Evolutionary conservation across 2,329 filamentous ascomycete genomes (phyloP).

Genomic region (Monosporascus sp.): DNA sequence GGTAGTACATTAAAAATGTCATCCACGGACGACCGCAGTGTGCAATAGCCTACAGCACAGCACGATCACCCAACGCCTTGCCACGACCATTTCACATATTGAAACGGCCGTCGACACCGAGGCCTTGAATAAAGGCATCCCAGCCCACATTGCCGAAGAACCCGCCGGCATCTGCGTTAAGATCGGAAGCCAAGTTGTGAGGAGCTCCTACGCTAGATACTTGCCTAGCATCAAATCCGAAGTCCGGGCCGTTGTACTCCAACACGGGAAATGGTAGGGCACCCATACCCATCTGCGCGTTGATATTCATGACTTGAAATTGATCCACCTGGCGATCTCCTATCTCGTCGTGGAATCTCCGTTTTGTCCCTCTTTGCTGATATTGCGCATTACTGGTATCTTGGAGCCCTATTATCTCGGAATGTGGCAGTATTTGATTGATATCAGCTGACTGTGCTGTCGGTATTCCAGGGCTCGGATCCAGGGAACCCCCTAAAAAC

Average conservation of each 20-base stretch:
- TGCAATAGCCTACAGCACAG: too few species aligned
- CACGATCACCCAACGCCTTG: not conserved
- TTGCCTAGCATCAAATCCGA: constrained; percentile 6
- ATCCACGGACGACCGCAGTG: too few species aligned
- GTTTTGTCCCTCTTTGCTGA: not conserved
- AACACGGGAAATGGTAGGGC: constrained; percentile 1
- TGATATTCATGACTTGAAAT: not conserved
- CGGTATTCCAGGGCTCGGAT: not conserved
- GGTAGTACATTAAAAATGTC: not conserved
- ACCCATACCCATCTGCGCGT: not conserved
- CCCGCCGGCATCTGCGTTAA: constrained; percentile 1
- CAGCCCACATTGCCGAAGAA: constrained; percentile 1
- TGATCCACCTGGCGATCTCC: not conserved
- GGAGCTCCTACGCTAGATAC: not conserved
- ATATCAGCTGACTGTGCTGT: not conserved
- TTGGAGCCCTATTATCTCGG: not conserved
- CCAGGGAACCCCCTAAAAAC: not conserved
- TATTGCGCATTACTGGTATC: not conserved
- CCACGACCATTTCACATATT: not conserved
- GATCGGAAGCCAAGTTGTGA: not conserved
- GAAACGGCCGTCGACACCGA: not conserved
- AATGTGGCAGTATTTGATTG: not conserved
- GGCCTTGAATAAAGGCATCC: constrained; percentile 1
- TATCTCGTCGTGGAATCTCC: not conserved
- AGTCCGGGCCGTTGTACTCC: constrained; percentile 7